Evolutionary conservation across 495 filamentous ascomycete genomes (phyloP).

Genomic region (Neurospora sp.): DNA sequence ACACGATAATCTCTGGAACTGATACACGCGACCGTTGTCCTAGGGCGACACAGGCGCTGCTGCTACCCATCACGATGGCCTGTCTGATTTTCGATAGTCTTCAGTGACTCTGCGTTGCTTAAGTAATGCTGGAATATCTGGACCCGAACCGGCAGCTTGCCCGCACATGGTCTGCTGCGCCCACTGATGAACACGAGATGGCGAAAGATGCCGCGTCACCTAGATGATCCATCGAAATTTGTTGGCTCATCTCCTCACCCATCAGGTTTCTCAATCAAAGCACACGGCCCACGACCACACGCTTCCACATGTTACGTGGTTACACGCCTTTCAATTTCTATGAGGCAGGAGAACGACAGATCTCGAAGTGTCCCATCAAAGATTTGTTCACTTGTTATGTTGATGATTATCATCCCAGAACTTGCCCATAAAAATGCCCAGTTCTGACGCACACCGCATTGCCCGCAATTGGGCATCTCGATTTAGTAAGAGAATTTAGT

Average conservation of each 20-base stretch:
- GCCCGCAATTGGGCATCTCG: not conserved
- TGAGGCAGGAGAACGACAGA: not conserved
- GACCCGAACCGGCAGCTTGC: not conserved
- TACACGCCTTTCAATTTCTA: not conserved
- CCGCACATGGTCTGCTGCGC: not conserved
- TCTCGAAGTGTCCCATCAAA: not conserved
- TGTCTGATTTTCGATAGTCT: not conserved
- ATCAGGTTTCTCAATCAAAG: not conserved
- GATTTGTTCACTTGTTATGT: not conserved
- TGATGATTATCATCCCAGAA: not conserved
- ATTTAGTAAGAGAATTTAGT: not conserved
- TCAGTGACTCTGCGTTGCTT: not conserved
- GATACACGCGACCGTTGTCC: not conserved
- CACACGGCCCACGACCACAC: not conserved
- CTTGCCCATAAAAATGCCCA: not conserved
- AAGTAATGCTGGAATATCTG: not conserved
- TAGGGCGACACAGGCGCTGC: not conserved
- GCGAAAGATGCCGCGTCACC: constrained; percentile 1
- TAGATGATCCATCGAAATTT: not conserved
- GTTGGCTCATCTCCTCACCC: not conserved
- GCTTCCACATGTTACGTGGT: not conserved
- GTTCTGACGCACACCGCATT: not conserved
- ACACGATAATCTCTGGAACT: not conserved
- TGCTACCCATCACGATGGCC: not conserved
- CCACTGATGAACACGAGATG: not conserved